A percentile compares a stretch with the other conserved stretches of the same genome.
These are phyloP conservation scores for Phanerodontia chrysosporium DNA, from an alignment of 768 basidiomycete species.

Conservation along the genomic window DNA sequence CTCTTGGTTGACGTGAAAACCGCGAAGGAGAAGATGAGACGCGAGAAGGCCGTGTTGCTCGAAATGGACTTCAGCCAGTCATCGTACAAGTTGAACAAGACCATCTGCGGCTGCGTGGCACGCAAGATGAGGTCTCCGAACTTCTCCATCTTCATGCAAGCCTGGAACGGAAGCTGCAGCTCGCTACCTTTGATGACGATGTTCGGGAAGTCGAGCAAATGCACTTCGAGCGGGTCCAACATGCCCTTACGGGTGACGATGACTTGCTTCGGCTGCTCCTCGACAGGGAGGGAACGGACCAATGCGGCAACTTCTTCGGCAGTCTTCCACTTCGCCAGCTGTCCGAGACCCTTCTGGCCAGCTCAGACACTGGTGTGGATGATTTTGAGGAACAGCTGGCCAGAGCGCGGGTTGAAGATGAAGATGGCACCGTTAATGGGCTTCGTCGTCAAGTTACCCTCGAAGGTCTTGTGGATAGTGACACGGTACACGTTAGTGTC, in stretches of 20 bases:
- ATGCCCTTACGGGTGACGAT: constrained; percentile 99
- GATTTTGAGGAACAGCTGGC: constrained; percentile 97
- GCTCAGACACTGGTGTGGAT: constrained; percentile 99
- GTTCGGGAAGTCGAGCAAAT: constrained; percentile 99
- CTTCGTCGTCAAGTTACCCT: constrained; percentile 99
- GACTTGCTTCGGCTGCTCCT: constrained; percentile 99
- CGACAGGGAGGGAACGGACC: constrained; percentile 95
- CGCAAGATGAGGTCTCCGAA: constrained; percentile 97
- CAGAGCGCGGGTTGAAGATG: constrained; percentile 99
- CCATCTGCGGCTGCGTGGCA: constrained; percentile 99
- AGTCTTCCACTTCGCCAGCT: constrained; percentile 99
- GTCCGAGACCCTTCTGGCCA: constrained; percentile 99
- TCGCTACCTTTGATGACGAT: constrained; percentile 99
- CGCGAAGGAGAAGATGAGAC: constrained; percentile 95
- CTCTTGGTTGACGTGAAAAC: constrained; percentile 97
- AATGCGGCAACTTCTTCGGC: constrained; percentile 99
- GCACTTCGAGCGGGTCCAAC: constrained; percentile 97
- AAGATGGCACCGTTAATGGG: constrained; percentile 98
- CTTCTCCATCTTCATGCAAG: constrained; percentile 99
- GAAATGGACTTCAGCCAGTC: constrained; percentile 99
- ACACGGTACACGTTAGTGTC: constrained; percentile 99
- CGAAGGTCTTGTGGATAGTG: constrained; percentile 99
- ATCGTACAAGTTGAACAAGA: constrained; percentile 96
- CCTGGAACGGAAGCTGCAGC: constrained; percentile 97
- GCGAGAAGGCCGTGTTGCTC: constrained; percentile 98